Conservation (phyloP, 352 stramenopile species). For the Thalassiosira mediterranea region DNA sequence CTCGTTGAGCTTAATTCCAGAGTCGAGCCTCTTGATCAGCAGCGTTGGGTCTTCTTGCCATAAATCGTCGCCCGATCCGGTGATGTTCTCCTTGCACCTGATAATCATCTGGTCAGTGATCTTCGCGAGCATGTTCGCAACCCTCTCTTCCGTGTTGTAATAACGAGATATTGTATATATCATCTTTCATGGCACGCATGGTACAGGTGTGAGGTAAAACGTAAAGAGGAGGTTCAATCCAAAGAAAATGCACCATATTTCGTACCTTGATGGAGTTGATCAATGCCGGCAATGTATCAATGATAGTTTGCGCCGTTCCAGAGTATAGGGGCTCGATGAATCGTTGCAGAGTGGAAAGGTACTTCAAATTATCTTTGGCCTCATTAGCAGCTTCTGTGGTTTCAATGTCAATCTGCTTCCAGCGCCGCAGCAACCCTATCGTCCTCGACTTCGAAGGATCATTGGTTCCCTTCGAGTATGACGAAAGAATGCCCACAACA, state of each 20-base stretch:
- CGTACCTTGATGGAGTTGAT: constrained; percentile 97
- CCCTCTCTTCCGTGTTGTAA: constrained; percentile 98
- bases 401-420: constrained; percentile 98
- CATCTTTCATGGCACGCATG: constrained; percentile 89
- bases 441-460: constrained; percentile 90
- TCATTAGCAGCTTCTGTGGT: constrained; percentile 98
- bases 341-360: constrained; percentile 97
- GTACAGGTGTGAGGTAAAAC: constrained; percentile 1
- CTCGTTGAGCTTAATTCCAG: constrained; percentile 97
- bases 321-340: constrained; percentile 91
- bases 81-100: constrained; percentile 95
- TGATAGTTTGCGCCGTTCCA: constrained; percentile 95
- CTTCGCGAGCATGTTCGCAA: constrained; percentile 96
- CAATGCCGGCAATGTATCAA: constrained; percentile 96
- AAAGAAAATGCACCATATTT: too few species aligned
- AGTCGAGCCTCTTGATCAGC: constrained; percentile 93
- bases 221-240: constrained; percentile 1
- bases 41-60: constrained; percentile 94
- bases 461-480: constrained; percentile 79
- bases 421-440: constrained; percentile 91
- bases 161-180: constrained; percentile 98
- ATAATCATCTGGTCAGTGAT: constrained; percentile 99
- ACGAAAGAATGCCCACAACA: constrained; percentile 92
- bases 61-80: constrained; percentile 85
- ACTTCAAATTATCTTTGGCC: constrained; percentile 99